Evolutionary conservation across 345 rosid species (phyloP), one percentile per base, ranked within the genome.

Genomic region (Dipteronia sinensis): DNA sequence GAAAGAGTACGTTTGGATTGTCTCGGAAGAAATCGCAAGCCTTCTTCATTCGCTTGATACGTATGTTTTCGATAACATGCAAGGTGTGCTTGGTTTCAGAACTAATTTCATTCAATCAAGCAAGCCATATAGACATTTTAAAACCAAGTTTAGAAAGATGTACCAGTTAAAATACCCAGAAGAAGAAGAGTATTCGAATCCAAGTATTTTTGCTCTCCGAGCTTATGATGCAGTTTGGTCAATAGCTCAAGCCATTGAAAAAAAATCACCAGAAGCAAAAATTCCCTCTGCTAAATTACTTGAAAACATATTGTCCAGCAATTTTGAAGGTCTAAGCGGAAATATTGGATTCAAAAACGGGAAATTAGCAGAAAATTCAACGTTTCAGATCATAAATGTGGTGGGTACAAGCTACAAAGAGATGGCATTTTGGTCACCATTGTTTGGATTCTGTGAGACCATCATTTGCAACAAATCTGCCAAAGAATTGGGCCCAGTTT

Each of bases 201-300:
- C 82, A 10, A 82, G 85, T 62, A 42, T 75, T 46, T 80, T 72
- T 23, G 82, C 84, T 3, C 72, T 85, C 11, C 78, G 67, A 38
- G 83, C 84, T 77, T 82, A 85, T 40, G 88, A 85, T 78, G 88
- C 88, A 46, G 42, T 67, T 29, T 49, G 78, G 76, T 58, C 78
- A 1, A 12, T 82, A 58, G 82, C 71, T 16, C 73, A 46, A 65
- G 80, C 84, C 67, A 63, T 78, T 55, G 47, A 72, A 68, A 72
- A 49, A 34, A 34, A 34, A 34, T 34, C 38, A 65, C 31, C 75
- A 69, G 47, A 65, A 13, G 58, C 46, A 58, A 15, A 42, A 31
- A 2, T 44, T 8, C 49, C 38, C 29, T 11, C 72, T 10, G 4
- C 42, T 62, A 27, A 31, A 13, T 47, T 78, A 72, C 63, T 49